Evolutionary conservation across 495 filamentous ascomycete genomes (phyloP).

Genomic region (Aspergillus baeticus): DNA sequence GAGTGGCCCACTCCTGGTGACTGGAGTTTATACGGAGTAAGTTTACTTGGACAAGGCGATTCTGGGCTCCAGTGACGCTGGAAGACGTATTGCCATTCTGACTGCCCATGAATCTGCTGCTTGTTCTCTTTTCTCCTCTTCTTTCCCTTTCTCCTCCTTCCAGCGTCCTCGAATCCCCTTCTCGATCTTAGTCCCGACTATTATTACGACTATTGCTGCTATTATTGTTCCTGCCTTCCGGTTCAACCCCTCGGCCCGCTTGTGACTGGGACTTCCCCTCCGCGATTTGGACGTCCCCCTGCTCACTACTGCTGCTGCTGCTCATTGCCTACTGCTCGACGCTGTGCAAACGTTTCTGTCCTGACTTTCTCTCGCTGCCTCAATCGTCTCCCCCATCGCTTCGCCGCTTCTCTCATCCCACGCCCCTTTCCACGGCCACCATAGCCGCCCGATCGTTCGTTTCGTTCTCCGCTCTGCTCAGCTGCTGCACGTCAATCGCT

Average conservation of each 20-base stretch:
- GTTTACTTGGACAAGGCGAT: constrained; percentile 8
- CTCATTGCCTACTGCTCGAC: constrained; percentile 15
- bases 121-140: constrained; percentile 11
- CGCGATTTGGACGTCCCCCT: not conserved
- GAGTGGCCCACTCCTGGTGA: constrained; percentile 4
- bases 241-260: constrained; percentile 22
- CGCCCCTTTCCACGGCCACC: constrained; percentile 11
- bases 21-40: not conserved
- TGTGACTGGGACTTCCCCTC: constrained; percentile 15
- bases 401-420: constrained; percentile 9
- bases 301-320: not conserved
- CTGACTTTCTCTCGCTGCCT: constrained; percentile 9
- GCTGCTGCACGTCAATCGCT: constrained; percentile 1
- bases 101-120: constrained; percentile 14
- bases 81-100: constrained; percentile 5
- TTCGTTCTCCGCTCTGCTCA: not conserved
- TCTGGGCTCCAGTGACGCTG: constrained; percentile 12
- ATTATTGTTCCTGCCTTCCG: constrained; percentile 9
- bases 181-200: constrained; percentile 2
- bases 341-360: constrained; percentile 22
- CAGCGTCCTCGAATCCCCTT: not conserved
- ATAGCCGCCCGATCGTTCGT: constrained; percentile 8
- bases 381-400: constrained; percentile 4
- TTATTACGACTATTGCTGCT: constrained; percentile 10
- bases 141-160: constrained; percentile 1